Evolutionary conservation across 2,329 filamentous ascomycete species (phyloP).

Genomic region (Pseudonectria foliicola): DNA sequence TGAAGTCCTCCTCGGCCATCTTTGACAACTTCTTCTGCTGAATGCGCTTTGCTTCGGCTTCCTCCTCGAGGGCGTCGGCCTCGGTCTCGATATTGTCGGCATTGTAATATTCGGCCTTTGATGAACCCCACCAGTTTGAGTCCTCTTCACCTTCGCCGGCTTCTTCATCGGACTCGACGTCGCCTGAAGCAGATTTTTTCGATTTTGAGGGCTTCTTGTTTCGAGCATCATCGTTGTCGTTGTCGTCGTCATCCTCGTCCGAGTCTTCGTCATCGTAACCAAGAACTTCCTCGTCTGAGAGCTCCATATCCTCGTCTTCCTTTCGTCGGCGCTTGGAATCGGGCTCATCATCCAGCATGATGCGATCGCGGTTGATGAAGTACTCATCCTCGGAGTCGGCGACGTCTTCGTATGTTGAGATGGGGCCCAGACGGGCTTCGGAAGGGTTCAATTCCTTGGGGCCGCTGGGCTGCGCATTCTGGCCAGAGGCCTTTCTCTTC

Average conservation of each 20-base stretch:
- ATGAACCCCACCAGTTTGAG: conserved; percentile 76
- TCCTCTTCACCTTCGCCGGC: conserved; percentile 46
- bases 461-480: conserved; percentile 36
- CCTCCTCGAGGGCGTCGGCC: conserved; percentile 75
- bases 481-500: conserved; percentile 63
- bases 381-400: conserved; percentile 94
- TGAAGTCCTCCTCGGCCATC: conserved; percentile 88
- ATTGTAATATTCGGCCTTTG: conserved; percentile 87
- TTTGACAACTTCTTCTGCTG: conserved; percentile 86
- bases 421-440: conserved; percentile 55
- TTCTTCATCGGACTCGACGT: conserved; percentile 44
- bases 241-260: conserved; percentile 30
- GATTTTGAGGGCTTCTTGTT: conserved; percentile 29
- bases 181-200: conserved; percentile 25
- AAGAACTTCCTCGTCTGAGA: conserved; percentile 57
- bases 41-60: conserved; percentile 77
- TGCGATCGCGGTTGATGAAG: conserved; percentile 76
- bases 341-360: conserved; percentile 76
- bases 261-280: conserved; percentile 39
- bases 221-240: conserved; percentile 41
- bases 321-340: conserved; percentile 70
- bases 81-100: conserved; percentile 65
- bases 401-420: conserved; percentile 70
- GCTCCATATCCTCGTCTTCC: conserved; percentile 60
- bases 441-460: conserved; percentile 48